Base-by-base conservation (phyloP, 371 early-diverging fungal genomes). In the Vairimorpha apis region DNA sequence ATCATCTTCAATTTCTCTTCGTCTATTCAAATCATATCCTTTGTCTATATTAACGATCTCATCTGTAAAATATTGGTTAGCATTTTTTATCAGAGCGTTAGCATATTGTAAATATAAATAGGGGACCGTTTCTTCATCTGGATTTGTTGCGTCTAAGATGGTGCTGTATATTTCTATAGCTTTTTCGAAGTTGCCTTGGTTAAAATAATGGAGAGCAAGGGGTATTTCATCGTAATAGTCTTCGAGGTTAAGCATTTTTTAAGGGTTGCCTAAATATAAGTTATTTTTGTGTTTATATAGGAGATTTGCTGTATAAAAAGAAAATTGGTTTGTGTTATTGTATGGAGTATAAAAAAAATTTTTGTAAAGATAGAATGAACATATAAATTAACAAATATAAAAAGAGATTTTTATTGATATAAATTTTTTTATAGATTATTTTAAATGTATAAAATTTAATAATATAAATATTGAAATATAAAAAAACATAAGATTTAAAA, bases 91-190 rank as follows among this genome's bases (percentile, higher is more conserved):
- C 1, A 82, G 67, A 43, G 67, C 45, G 51, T 67, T 68, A 1
- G 83, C 74, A 74, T 80, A 82, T 62, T 82, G 78, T 18, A 82
- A n/a, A 43, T 81, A 80, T 1, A 82, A 29, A 33, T 74, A 38
- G 13, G 70, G 60, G 25, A 72, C 41, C 25, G 53, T 65, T 14
- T 62, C 67, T 23, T 72, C 67, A 27, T 70, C 70, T 7, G 62
- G 65, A 45, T 69, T 38, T 38, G 79, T 38, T n/a, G 35, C 49
- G 1, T 76, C 38, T n/a, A 82, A 70, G 35, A 80, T 49, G 2
- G 74, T 65, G 10, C 51, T 47, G 64, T 80, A 82, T 53, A 77
- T 68, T 16, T 74, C 76, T 13, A 75, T 38, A 13, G 79, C 78
- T 10, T 63, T n/a, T 23, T 59, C 64, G 53, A 58, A 82, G 27